Evolutionary conservation across 768 basidiomycete species (phyloP).

Genomic region (Mycena albidolilacea): DNA sequence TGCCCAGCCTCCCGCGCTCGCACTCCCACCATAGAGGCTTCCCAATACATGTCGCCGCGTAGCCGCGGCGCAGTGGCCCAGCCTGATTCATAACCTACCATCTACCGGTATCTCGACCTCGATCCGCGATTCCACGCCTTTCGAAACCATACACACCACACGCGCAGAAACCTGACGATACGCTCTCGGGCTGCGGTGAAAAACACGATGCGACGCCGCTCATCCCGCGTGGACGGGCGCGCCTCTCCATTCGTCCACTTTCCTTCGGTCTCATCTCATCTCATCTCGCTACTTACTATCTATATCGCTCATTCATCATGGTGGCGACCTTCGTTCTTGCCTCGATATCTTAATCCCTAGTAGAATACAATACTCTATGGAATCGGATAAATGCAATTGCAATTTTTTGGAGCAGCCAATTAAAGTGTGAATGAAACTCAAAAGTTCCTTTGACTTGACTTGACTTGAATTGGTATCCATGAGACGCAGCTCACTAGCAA

Average conservation of each 20-base stretch:
- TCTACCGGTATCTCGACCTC: neutral
- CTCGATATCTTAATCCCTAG: neutral
- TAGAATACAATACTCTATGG: neutral
- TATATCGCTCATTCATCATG: neutral
- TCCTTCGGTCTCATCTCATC: neutral
- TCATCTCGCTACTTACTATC: neutral
- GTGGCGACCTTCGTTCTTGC: neutral
- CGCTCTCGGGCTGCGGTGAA: slow-evolving; percentile 8
- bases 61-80: neutral
- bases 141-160: neutral
- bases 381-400: neutral
- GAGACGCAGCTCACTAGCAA: no score
- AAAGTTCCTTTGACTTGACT: no score
- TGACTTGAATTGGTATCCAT: no score
- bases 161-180: neutral
- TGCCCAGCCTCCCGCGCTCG: neutral
- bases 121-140: neutral
- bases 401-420: neutral
- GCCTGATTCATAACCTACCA: neutral
- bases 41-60: neutral
- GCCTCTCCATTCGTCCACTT: neutral
- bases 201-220: neutral
- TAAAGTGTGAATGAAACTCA: neutral
- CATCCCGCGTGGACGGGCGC: neutral
- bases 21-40: neutral